phyloP scores from a whole-genome alignment of 169 alveolate genomes.

The Eimeria praecox region DNA sequence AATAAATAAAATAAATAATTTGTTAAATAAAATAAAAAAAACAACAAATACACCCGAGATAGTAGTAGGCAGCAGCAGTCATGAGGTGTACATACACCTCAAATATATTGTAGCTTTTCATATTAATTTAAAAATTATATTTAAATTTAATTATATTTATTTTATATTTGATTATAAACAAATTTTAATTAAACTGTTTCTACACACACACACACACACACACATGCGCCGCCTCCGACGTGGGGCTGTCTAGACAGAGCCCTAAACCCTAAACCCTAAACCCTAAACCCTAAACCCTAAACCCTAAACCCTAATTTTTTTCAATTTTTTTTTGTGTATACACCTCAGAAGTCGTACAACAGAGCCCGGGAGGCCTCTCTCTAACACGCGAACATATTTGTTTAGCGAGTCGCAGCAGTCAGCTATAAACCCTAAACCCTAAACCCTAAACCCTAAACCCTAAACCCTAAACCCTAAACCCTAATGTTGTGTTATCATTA shows the following conservation, averaged over 20 bases:
- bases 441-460: not conserved
- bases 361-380: not conserved
- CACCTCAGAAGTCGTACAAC: not conserved
- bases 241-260: not conserved
- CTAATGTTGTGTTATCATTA: not conserved
- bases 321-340: not conserved
- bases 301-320: not conserved
- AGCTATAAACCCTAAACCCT: too few relatives aligned
- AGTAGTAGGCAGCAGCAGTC: not conserved
- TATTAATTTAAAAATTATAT: too few relatives aligned
- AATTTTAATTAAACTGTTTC: not conserved
- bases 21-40: too few relatives aligned
- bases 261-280: not conserved
- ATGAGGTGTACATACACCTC: not conserved
- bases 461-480: not conserved
- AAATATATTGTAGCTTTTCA: too few relatives aligned
- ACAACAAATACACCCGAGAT: not conserved
- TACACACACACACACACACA: not conserved
- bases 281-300: conserved; percentile 3
- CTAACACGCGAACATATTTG: not conserved
- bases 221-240: not conserved
- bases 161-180: too few relatives aligned
- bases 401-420: not conserved
- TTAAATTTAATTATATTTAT: too few relatives aligned
- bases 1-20: too few relatives aligned